A percentile compares a stretch with the other conserved stretches of the same genome.
Conservation (phyloP, 2,329 filamentous ascomycete species). For the Epichloe elymi region DNA sequence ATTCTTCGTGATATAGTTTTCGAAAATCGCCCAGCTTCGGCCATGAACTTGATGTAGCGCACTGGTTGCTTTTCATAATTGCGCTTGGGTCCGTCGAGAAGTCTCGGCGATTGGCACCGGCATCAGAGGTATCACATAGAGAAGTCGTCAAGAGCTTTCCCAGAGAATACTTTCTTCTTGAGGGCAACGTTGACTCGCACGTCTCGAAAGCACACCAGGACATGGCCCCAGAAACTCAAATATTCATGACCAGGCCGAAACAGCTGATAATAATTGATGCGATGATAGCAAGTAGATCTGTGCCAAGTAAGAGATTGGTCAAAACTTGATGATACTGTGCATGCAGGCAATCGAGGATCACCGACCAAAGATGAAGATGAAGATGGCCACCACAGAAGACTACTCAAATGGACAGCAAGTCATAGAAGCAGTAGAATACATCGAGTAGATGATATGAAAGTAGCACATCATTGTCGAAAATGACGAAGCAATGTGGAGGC, state of each 20-base stretch:
- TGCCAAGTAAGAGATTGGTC: background rate
- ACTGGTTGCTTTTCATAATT: background rate
- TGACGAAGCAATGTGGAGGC: background rate
- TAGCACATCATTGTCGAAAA: background rate
- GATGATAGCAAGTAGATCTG: background rate
- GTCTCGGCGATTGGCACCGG: background rate
- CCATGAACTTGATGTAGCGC: background rate
- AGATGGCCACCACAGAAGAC: background rate
- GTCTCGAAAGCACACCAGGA: background rate
- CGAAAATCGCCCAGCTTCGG: constrained; percentile 6
- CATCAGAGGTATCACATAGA: background rate
- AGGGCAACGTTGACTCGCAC: background rate
- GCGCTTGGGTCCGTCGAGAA: background rate
- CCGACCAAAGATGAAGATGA: background rate
- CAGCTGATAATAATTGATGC: background rate
- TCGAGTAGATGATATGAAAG: background rate
- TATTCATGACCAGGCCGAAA: background rate
- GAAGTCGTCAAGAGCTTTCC: background rate
- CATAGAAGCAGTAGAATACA: background rate
- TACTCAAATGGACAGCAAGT: background rate
- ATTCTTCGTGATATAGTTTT: background rate
- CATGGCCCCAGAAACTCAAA: background rate
- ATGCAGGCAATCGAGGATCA: too few relatives aligned
- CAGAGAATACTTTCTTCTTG: background rate
- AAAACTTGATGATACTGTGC: background rate